phyloP scores from a whole-genome alignment of 192 early-diverging fungal genomes.

The Bifiguratus adelaidae region DNA sequence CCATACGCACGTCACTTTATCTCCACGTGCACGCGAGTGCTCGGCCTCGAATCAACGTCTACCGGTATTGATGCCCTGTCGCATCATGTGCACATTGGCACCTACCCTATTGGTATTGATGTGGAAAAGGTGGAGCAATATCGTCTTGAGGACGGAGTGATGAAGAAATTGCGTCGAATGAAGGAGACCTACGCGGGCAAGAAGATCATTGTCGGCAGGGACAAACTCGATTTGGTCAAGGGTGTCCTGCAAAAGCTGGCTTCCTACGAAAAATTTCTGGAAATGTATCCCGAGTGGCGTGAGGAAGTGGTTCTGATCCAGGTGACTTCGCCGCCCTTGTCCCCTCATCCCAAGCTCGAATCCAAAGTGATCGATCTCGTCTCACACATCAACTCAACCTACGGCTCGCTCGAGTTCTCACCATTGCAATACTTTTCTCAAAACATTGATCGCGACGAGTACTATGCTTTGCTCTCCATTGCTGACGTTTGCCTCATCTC shows the following conservation, averaged over 20 bases:
- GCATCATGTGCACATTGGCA: slow-evolving; percentile 73
- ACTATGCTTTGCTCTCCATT: slow-evolving; percentile 73
- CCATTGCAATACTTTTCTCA: slow-evolving; percentile 90
- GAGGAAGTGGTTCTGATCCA: slow-evolving; percentile 89
- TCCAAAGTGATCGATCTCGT: slow-evolving; percentile 85
- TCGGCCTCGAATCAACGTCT: slow-evolving; percentile 81
- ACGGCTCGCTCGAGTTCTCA: slow-evolving; percentile 81
- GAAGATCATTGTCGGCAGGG: slow-evolving; percentile 86
- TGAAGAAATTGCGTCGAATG: slow-evolving; percentile 24
- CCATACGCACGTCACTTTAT: slow-evolving; percentile 89
- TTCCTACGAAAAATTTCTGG: slow-evolving; percentile 86
- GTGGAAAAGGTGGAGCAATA: slow-evolving; percentile 38
- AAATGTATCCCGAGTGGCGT: slow-evolving; percentile 80
- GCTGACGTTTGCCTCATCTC: slow-evolving; percentile 90
- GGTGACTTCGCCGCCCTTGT: slow-evolving; percentile 81
- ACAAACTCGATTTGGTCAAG: slow-evolving; percentile 95
- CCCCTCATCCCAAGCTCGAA: slow-evolving; percentile 84
- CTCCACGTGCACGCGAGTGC: slow-evolving; percentile 77
- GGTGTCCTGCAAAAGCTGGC: slow-evolving; percentile 92
- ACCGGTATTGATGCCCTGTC: slow-evolving; percentile 73
- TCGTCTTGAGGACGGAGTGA: slow-evolving; percentile 1
- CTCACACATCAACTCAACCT: slow-evolving; percentile 83
- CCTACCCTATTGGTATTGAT: slow-evolving; percentile 93
- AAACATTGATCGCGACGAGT: slow-evolving; percentile 85
- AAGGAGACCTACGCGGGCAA: slow-evolving; percentile 86